Base-by-base conservation (phyloP, 164 flowering plant species). In the Echeveria elegans region DNA sequence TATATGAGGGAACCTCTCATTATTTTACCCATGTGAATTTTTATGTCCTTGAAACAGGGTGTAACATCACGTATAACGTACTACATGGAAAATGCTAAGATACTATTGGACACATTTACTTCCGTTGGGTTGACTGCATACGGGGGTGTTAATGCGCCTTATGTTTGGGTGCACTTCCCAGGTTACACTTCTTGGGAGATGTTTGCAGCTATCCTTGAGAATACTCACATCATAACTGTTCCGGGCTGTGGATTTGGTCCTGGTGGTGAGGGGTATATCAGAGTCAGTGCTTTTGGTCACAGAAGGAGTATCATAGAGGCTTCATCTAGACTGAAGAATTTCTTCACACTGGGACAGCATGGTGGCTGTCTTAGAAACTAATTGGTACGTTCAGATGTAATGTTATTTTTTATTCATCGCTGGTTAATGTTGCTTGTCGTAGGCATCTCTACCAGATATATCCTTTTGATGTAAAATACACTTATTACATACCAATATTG, bases 231-330 rank as follows among this genome's bases (percentile, higher is more conserved):
- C 31, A 71, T 82, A 12, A 87, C 94, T 2, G 78, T 86, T 70
- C 97, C 97, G 5, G 98, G 97, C 15, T 73, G 72, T 4, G 97
- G 98, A 52, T 93, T 90, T 72, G 98, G 97, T 12, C 96, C 94
- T 0, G 83, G 80, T 4, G 96, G 97, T 26, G 90, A 90, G 69
- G 96, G 72, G 63, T 86, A 72, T 61, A 73, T 90, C 37, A 75
- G 96, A 70, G 76, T 90, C 23, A 79, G 97, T 68, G 84, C 89
- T 1, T 90, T 87, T 58, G 97, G 90, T 23, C 77, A 71, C 50
- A 77, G 96, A 70, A 84, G 85, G 34, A 10, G 52, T 56, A 81
- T 93, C 26, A 21, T 85, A 15, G 98, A 90, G 77, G 97, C 98
- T 63, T 86, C 86, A 23, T 66, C 52, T 60, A 86, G 92, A 75